phyloP scores from a whole-genome alignment of 2,329 filamentous ascomycete species.

The Coniella lustricola region DNA sequence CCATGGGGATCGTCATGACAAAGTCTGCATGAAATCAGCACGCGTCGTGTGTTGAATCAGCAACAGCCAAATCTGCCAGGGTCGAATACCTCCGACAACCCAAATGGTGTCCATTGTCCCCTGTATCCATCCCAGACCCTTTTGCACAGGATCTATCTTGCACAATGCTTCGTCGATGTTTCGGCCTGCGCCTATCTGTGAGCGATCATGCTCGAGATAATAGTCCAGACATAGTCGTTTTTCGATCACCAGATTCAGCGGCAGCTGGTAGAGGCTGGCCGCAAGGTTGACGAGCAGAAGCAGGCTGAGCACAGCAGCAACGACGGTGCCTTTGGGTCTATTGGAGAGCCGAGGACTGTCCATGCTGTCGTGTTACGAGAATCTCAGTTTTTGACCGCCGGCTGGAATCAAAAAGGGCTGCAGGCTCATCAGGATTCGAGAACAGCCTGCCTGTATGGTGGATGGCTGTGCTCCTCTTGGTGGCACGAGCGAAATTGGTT shows the following conservation, averaged over 20 bases:
- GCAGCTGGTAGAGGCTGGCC: conserved; percentile 41
- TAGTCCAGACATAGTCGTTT: conserved; percentile 42
- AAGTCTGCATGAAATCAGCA: conserved; percentile 30
- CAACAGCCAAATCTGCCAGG: no score
- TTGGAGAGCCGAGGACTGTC: background rate
- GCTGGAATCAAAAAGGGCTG: background rate
- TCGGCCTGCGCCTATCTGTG: conserved; percentile 27
- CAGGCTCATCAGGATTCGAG: no score
- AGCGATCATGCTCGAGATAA: conserved; percentile 36
- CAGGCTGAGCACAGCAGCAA: conserved; percentile 30
- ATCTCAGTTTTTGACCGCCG: no score
- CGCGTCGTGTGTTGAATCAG: no score
- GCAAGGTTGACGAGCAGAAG: conserved; percentile 40
- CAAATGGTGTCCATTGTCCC: conserved; percentile 42
- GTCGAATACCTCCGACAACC: conserved; percentile 38
- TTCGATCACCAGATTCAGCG: conserved; percentile 40
- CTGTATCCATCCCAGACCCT: conserved; percentile 44
- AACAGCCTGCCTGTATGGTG: no score
- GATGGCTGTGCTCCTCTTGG: no score
- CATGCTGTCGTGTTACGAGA: no score
- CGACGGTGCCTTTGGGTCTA: conserved; percentile 2
- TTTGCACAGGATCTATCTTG: conserved; percentile 45
- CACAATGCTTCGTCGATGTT: conserved; percentile 44
- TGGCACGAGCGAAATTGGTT: no score
- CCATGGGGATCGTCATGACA: conserved; percentile 41